These are phyloP conservation scores for Biscogniauxia sp. DNA, from an alignment of 2,329 filamentous ascomycete species.

Conservation along the genomic window DNA sequence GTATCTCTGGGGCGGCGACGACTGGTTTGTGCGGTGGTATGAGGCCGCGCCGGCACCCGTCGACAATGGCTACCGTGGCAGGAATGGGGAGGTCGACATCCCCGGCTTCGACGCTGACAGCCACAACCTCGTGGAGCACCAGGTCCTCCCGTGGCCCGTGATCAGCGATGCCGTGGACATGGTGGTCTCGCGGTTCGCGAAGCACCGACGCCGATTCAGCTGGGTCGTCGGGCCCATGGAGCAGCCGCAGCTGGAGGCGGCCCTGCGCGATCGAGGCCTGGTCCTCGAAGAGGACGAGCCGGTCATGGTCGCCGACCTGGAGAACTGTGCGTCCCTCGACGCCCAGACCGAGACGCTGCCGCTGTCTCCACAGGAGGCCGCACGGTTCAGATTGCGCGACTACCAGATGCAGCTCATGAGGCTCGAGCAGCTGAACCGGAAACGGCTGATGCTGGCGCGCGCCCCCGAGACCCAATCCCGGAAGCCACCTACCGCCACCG, in stretches of 20 bases:
- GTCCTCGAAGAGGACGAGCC: constrained; percentile 12
- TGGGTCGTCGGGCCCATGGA: constrained; percentile 19
- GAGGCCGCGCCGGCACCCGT: constrained; percentile 2
- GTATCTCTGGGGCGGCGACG: constrained; percentile 13
- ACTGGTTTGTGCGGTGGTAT: constrained; percentile 18
- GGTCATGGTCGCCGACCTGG: constrained; percentile 13
- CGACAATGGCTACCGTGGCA: not conserved
- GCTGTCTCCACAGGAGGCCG: not conserved
- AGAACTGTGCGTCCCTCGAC: not conserved
- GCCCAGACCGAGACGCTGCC: constrained; percentile 5
- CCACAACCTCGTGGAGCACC: constrained; percentile 18
- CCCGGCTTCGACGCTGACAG: not conserved
- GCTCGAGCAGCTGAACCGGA: constrained; percentile 61
- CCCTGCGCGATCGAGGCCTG: constrained; percentile 9
- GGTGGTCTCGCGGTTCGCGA: constrained; percentile 10
- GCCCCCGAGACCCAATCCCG: too few species aligned
- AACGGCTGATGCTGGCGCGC: constrained; percentile 43
- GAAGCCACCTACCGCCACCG: not conserved
- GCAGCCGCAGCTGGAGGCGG: constrained; percentile 15
- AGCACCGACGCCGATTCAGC: constrained; percentile 7
- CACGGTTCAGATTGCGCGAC: constrained; percentile 44
- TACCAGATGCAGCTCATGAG: constrained; percentile 64
- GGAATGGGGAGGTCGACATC: not conserved
- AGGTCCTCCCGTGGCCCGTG: constrained; percentile 8
- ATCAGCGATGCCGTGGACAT: constrained; percentile 8